These are phyloP conservation scores for Triadica sebifera DNA, from an alignment of 345 rosid species.

Conservation along the genomic window DNA sequence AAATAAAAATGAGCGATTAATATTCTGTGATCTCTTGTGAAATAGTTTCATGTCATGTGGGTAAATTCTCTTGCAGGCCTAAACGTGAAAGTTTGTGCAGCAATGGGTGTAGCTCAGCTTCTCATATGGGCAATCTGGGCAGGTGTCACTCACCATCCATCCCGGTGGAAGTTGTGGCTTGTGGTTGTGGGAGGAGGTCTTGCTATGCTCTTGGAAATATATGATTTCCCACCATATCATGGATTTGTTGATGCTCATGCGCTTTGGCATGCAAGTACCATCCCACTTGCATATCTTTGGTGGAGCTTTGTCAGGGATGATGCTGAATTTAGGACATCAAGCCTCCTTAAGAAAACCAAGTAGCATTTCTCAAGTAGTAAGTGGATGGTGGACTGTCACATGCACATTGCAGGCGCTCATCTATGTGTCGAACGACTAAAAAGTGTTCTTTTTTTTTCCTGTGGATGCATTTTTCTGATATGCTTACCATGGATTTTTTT, in stretches of 20 bases:
- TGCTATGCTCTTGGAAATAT: conserved; percentile 53
- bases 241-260: conserved; percentile 77
- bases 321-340: conserved; percentile 62
- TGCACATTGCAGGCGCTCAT: background rate
- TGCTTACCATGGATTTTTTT: background rate
- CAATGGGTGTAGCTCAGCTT: conserved; percentile 63
- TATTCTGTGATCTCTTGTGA: background rate
- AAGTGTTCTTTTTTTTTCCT: conserved; percentile 4
- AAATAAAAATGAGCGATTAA: background rate
- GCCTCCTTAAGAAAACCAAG: conserved; percentile 26
- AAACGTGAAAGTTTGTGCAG: conserved; percentile 67
- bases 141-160: conserved; percentile 59
- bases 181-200: conserved; percentile 48
- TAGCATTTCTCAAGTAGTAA: background rate
- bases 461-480: conserved; percentile 1
- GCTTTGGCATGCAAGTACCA: conserved; percentile 63
- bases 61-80: conserved; percentile 46
- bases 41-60: background rate
- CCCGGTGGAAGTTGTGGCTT: conserved; percentile 74
- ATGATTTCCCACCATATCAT: conserved; percentile 72
- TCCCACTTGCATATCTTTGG: conserved; percentile 74
- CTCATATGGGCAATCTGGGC: conserved; percentile 91
- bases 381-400: background rate
- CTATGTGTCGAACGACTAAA: background rate
- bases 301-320: conserved; percentile 92